Evolutionary conservation across 2,329 filamentous ascomycete genomes (phyloP).

Genomic region (Immersiporthe knoxdaviesiana): DNA sequence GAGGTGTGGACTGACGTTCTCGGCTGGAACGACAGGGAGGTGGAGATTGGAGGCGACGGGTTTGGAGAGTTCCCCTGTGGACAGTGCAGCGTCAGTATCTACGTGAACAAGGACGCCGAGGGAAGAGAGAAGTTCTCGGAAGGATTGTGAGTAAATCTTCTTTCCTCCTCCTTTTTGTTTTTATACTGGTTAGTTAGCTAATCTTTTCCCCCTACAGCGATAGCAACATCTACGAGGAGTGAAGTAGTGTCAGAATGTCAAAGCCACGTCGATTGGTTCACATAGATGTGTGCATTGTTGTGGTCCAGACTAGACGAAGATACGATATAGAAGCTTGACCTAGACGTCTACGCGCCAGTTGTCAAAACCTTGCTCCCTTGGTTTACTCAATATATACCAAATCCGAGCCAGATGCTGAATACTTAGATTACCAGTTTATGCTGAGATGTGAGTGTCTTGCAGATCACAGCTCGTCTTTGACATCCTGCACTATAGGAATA

Average conservation of each 20-base stretch:
- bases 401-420: too few species aligned
- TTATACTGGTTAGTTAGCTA: not conserved
- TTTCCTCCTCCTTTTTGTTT: not conserved
- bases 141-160: slow-evolving; percentile 43
- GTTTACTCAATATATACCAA: not conserved
- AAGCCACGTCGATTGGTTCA: too few species aligned
- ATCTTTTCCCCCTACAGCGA: slow-evolving; percentile 30
- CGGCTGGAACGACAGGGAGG: slow-evolving; percentile 56
- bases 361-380: not conserved
- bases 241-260: not conserved
- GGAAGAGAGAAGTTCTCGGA: slow-evolving; percentile 49
- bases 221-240: slow-evolving; percentile 37
- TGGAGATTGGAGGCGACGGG: slow-evolving; percentile 63
- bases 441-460: too few species aligned
- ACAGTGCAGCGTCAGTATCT: slow-evolving; percentile 60
- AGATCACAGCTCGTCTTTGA: slow-evolving; percentile 1
- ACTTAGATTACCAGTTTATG: too few species aligned
- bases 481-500: not conserved
- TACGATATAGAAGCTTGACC: not conserved
- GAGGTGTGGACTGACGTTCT: slow-evolving; percentile 68
- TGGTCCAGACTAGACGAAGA: not conserved
- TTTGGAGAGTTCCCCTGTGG: slow-evolving; percentile 62
- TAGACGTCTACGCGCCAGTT: not conserved
- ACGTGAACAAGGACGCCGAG: slow-evolving; percentile 58
- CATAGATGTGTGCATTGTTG: too few species aligned